Base-by-base conservation (phyloP, 1,284 basidiomycete genomes). In the Pisolithus thermaeus region DNA sequence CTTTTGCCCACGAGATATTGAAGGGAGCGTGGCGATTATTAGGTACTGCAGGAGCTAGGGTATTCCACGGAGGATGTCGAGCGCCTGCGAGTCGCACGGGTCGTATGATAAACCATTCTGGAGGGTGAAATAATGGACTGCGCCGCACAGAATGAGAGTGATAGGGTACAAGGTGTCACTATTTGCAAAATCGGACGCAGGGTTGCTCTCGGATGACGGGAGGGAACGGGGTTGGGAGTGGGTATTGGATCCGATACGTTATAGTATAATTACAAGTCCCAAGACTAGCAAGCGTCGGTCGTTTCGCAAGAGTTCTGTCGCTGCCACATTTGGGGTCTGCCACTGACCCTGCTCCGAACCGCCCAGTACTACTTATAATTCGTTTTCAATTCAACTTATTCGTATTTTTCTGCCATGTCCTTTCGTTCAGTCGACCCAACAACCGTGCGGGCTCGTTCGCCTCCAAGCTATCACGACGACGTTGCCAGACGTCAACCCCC, bases 31-130 rank as follows among this genome's bases (percentile, higher is more conserved):
- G 53, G 18, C 58, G 39, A 40, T 28, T 18, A 88, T 28, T 18
- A 88, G 86, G 76, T 89, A 40, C 69, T 89, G 64, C 61, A 70
- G 52, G 89, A 91, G 62, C 66, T 92, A 51, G 90, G 86, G 22
- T 90, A 90, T 66, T 70, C 67, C 39, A 54, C 62, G 48, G 73
- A 80, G 49, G 69, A 81, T 56, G 83, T 91, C 53, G 63, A 64
- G 18, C 70, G 71, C 46, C 62, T 92, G 56, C 74, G 78, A 56
- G 64, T 69, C 59, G 68, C 73, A 58, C 72, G 73, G 48, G 75
- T 84, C 46, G 77, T 89, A 53, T 20, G 18, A 20, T 86, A 71
- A 66, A 40, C 32, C 46, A 49, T 28, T 49, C 43, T 59, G 65
- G 63, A 65, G 48, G 25, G 11, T 40, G 59, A 59, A 59, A 30